Conservation (phyloP, 257 asterid genomes). For the Oldenlandia corymbosa region DNA sequence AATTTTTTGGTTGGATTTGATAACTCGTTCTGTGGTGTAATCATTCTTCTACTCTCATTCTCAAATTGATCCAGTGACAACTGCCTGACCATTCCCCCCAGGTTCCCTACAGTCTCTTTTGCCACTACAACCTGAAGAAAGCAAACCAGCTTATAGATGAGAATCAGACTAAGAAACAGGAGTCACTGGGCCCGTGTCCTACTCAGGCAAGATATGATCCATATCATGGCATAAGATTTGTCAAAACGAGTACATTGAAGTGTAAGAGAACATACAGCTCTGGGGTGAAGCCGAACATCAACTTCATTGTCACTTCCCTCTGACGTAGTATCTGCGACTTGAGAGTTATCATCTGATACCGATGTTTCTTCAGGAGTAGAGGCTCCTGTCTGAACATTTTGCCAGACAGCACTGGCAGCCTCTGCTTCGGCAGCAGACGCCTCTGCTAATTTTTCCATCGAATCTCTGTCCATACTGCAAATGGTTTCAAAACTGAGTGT, state of each 20-base stretch:
- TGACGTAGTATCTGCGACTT: constrained; percentile 59
- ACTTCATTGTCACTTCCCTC: constrained; percentile 77
- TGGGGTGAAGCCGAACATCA: constrained; percentile 91
- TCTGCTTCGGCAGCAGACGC: constrained; percentile 99
- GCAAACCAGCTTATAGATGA: constrained; percentile 18
- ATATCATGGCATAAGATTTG: constrained; percentile 13
- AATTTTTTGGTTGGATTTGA: constrained; percentile 80
- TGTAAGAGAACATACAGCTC: constrained; percentile 64
- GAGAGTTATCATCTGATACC: constrained; percentile 65
- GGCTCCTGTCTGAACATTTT: constrained; percentile 76
- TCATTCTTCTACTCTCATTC: constrained; percentile 94
- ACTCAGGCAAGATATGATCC: too few species aligned
- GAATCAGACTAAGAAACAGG: too few species aligned
- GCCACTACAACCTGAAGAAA: constrained; percentile 90
- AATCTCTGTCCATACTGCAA: constrained; percentile 61
- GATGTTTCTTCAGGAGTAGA: constrained; percentile 64
- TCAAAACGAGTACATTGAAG: not conserved
- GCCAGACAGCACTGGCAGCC: constrained; percentile 95
- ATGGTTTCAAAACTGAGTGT: constrained; percentile 3
- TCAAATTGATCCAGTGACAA: constrained; percentile 96
- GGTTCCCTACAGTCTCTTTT: constrained; percentile 85
- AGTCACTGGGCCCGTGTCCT: too few species aligned
- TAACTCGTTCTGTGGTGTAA: constrained; percentile 65
- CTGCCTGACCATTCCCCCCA: constrained; percentile 98
- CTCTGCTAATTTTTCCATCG: constrained; percentile 84